Evolutionary conservation across 2,329 filamentous ascomycete species (phyloP).

Genomic region (Coniochaeta pulveracea): DNA sequence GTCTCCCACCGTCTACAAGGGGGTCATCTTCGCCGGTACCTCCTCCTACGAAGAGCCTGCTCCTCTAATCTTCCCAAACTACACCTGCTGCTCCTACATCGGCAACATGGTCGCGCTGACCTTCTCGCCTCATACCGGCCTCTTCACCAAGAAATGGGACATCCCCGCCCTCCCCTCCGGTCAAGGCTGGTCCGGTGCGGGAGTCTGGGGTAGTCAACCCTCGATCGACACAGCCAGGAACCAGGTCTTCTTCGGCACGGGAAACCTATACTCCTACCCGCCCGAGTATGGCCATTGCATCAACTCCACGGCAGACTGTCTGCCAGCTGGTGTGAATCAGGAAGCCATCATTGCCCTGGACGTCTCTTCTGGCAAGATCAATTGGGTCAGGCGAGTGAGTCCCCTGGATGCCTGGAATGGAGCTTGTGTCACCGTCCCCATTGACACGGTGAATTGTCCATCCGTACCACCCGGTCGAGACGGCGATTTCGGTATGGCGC

Average conservation of each 20-base stretch:
- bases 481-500: constrained; percentile 16
- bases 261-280: constrained; percentile 18
- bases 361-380: constrained; percentile 10
- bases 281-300: constrained; percentile 12
- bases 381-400: constrained; percentile 15
- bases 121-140: constrained; percentile 7
- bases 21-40: constrained; percentile 16
- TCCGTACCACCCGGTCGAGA: constrained; percentile 8
- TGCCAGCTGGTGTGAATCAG: constrained; percentile 14
- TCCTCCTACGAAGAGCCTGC: constrained; percentile 15
- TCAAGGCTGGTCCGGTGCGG: constrained; percentile 16
- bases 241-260: constrained; percentile 19
- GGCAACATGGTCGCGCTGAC: constrained; percentile 14
- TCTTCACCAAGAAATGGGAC: constrained; percentile 13
- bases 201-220: constrained; percentile 20
- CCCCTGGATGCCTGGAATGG: constrained; percentile 13
- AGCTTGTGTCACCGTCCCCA: constrained; percentile 7
- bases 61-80: constrained; percentile 7
- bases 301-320: constrained; percentile 11
- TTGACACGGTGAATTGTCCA: constrained; percentile 6
- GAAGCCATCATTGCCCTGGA: constrained; percentile 18
- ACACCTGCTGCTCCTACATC: constrained; percentile 19
- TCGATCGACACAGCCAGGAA: constrained; percentile 15
- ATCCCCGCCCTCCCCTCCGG: constrained; percentile 5
- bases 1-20: constrained; percentile 15